Percentiles rank a stretch among this genome's conserved stretches.
phyloP scores from a whole-genome alignment of 2,329 filamentous ascomycete genomes.

The Hypoxylon sp. region DNA sequence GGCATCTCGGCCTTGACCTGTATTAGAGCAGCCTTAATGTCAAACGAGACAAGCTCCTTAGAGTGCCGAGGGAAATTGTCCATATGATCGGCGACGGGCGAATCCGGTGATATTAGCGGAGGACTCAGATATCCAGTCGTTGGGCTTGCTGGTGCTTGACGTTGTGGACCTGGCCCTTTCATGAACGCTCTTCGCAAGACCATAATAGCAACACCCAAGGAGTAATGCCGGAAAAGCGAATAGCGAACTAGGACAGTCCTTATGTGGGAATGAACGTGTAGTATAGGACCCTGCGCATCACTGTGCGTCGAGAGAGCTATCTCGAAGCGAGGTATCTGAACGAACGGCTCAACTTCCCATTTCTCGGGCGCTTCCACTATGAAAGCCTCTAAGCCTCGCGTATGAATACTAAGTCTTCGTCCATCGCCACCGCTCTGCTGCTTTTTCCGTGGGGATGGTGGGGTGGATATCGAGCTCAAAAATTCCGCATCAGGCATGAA shows the following conservation, averaged over 20 bases:
- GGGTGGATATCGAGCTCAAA: conserved; percentile 63
- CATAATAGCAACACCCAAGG: conserved; percentile 82
- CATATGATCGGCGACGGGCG: conserved; percentile 49
- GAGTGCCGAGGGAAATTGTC: conserved; percentile 53
- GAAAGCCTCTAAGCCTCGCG: conserved; percentile 87
- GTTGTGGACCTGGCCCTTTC: conserved; percentile 58
- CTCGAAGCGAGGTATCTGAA: conserved; percentile 89
- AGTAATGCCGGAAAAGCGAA: conserved; percentile 93
- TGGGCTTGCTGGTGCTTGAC: conserved; percentile 47
- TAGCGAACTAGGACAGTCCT: conserved; percentile 87
- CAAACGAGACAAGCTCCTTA: conserved; percentile 81
- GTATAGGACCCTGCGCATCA: conserved; percentile 87
- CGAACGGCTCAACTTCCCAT: conserved; percentile 86
- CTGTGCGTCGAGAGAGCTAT: conserved; percentile 86
- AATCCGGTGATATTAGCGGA: conserved; percentile 53
- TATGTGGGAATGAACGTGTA: conserved; percentile 86
- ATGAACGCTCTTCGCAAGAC: conserved; percentile 80
- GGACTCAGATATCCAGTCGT: conserved; percentile 56
- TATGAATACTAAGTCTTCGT: conserved; percentile 82
- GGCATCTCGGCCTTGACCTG: conserved; percentile 93
- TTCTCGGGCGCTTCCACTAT: conserved; percentile 89
- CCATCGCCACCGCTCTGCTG: conserved; percentile 76
- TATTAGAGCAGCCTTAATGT: conserved; percentile 83
- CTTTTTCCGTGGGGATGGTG: conserved; percentile 66
- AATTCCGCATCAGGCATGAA: conserved; percentile 78